These are phyloP conservation scores for Trypanosomatidae sp. DNA, from an alignment of 208 protist species.

Conservation along the genomic window DNA sequence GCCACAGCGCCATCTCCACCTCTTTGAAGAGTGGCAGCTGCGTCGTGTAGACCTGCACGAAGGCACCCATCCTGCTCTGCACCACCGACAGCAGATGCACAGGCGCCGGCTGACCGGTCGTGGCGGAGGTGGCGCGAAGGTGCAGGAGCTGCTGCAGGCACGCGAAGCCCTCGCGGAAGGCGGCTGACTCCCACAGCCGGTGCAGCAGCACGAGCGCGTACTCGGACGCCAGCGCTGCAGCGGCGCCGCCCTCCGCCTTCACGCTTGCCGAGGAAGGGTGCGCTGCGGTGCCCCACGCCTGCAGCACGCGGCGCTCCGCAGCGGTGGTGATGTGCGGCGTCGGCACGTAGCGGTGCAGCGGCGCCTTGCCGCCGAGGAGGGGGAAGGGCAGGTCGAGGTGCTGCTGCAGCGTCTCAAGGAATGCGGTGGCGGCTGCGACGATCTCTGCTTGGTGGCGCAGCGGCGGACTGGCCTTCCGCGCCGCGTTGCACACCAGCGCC, in stretches of 20 bases:
- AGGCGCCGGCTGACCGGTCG: constrained; percentile 1
- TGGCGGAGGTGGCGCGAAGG: constrained; percentile 17
- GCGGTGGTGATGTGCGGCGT: constrained; percentile 67
- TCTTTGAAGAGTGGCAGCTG: constrained; percentile 49
- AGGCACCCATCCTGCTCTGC: constrained; percentile 32
- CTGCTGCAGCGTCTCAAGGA: constrained; percentile 57
- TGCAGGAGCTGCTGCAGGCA: constrained; percentile 56
- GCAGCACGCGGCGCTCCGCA: constrained; percentile 59
- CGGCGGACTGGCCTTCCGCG: constrained; percentile 19
- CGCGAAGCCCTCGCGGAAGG: constrained; percentile 75
- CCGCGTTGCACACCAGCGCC: constrained; percentile 17
- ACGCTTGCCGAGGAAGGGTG: background rate
- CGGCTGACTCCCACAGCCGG: constrained; percentile 57
- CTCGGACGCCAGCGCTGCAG: background rate
- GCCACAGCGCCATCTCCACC: constrained; percentile 71
- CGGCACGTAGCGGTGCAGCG: constrained; percentile 46
- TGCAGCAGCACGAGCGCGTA: constrained; percentile 26
- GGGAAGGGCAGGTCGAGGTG: constrained; percentile 79
- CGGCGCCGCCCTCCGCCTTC: background rate
- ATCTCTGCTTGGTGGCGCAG: constrained; percentile 24
- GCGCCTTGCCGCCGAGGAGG: constrained; percentile 37
- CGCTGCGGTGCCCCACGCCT: constrained; percentile 27
- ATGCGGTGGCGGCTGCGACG: constrained; percentile 32
- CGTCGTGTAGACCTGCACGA: constrained; percentile 60
- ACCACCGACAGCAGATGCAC: constrained; percentile 24